Conservation (phyloP, 495 filamentous ascomycete species). For the Daldinia grandis region DNA sequence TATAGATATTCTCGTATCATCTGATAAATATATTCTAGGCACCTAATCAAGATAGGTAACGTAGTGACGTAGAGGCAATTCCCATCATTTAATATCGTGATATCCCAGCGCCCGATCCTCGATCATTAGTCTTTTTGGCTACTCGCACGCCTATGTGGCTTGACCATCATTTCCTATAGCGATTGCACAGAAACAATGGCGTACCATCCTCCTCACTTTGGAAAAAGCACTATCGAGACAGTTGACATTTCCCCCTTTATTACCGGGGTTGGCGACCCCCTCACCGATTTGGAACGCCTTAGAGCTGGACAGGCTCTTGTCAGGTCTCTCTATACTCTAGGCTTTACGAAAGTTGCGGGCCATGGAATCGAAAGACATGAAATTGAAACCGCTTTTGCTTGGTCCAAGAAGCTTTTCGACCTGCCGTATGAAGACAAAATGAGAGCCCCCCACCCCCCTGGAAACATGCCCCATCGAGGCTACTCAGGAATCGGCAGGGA, state of each 20-base stretch:
- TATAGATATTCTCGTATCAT: no score
- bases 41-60: no score
- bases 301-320: conserved; percentile 44
- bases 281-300: conserved; percentile 6
- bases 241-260: conserved; percentile 20
- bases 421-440: conserved; percentile 42
- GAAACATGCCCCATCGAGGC: conserved; percentile 40
- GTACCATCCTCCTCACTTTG: neutral
- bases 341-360: conserved; percentile 65
- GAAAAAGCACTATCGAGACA: neutral
- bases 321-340: conserved; percentile 59
- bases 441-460: conserved; percentile 44
- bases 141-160: neutral
- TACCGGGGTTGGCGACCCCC: neutral
- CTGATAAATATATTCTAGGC: no score
- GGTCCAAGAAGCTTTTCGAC: conserved; percentile 52
- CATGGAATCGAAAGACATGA: conserved; percentile 57
- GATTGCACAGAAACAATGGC: neutral
- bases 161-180: neutral
- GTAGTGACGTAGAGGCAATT: no score
- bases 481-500: conserved; percentile 43
- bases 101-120: neutral
- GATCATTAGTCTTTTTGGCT: neutral
- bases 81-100: no score
- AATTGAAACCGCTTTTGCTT: conserved; percentile 60